Percentiles rank a stretch among this genome's conserved stretches.
These are phyloP conservation scores for Darksidea phi DNA, from an alignment of 495 filamentous ascomycete genomes.

Conservation along the genomic window DNA sequence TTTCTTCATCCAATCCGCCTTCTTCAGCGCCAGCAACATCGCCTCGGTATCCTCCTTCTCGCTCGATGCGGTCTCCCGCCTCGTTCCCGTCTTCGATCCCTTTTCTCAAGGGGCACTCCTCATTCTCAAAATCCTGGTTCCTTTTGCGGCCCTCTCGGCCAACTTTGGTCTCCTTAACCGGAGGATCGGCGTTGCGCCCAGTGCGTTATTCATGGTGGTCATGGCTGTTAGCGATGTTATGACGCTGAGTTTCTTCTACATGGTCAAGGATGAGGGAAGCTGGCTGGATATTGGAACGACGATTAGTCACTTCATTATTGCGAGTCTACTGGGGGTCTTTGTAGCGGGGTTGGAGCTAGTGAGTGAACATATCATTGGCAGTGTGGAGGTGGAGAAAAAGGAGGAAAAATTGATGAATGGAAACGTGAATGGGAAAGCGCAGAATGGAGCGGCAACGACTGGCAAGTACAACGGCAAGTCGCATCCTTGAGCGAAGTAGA, in stretches of 20 bases:
- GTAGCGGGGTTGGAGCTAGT: conserved; percentile 84
- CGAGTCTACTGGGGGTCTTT: conserved; percentile 83
- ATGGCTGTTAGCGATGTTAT: conserved; percentile 90
- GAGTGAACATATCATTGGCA: conserved; percentile 78
- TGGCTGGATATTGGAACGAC: conserved; percentile 98
- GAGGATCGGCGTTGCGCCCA: conserved; percentile 73
- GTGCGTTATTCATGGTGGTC: conserved; percentile 89
- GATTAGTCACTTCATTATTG: conserved; percentile 92
- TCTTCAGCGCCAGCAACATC: conserved; percentile 97
- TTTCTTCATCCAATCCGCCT: conserved; percentile 88
- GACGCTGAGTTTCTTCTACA: conserved; percentile 96
- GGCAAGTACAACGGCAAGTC: conserved; percentile 12
- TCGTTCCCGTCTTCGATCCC: conserved; percentile 93
- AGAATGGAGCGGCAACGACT: too few relatives aligned
- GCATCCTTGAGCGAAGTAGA: not conserved
- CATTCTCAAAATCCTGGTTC: conserved; percentile 85
- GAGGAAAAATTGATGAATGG: not conserved
- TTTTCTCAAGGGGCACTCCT: conserved; percentile 89
- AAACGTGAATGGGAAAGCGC: conserved; percentile 3
- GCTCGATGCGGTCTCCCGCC: conserved; percentile 82
- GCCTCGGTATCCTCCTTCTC: conserved; percentile 94
- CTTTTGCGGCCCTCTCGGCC: conserved; percentile 89
- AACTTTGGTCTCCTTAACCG: conserved; percentile 94
- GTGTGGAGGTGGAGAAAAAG: conserved; percentile 51
- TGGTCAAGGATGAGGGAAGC: conserved; percentile 90